Evolutionary conservation across 78 protist species (phyloP).

Genomic region (Dictyostelium discoideum): DNA sequence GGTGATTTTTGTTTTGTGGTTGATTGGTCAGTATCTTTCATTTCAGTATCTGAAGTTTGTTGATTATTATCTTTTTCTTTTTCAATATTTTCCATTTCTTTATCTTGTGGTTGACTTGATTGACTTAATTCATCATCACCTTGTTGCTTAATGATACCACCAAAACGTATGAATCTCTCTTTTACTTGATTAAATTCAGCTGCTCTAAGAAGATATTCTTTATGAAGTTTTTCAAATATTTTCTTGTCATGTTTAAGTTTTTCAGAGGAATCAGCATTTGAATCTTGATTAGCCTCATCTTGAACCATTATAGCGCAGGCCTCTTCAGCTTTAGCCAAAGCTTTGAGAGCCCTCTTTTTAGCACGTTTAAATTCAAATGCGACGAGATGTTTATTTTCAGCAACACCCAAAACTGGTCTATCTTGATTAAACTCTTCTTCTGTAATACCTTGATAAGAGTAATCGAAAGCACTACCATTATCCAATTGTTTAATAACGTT

Average conservation of each 20-base stretch:
- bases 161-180: slow-evolving; percentile 2
- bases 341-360: slow-evolving; percentile 13
- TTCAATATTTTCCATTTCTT: neutral
- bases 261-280: neutral
- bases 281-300: neutral
- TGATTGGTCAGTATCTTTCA: neutral
- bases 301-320: slow-evolving; percentile 20
- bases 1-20: neutral
- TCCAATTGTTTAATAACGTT: slow-evolving; percentile 41
- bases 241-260: slow-evolving; percentile 11
- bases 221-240: slow-evolving; percentile 3
- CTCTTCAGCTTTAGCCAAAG: slow-evolving; percentile 15
- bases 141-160: slow-evolving; percentile 36
- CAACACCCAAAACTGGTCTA: slow-evolving; percentile 9
- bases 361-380: slow-evolving; percentile 3
- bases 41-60: neutral
- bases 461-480: slow-evolving; percentile 16
- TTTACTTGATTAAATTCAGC: slow-evolving; percentile 24
- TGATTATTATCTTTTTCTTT: neutral
- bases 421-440: slow-evolving; percentile 22
- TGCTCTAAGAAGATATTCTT: neutral
- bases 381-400: slow-evolving; percentile 20
- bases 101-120: neutral
- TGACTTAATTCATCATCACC: neutral
- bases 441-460: slow-evolving; percentile 45